Percentiles rank a stretch among this genome's conserved stretches.
Conservation (phyloP, 2,329 filamentous ascomycete species). For the Arthrinium puccinioides region DNA sequence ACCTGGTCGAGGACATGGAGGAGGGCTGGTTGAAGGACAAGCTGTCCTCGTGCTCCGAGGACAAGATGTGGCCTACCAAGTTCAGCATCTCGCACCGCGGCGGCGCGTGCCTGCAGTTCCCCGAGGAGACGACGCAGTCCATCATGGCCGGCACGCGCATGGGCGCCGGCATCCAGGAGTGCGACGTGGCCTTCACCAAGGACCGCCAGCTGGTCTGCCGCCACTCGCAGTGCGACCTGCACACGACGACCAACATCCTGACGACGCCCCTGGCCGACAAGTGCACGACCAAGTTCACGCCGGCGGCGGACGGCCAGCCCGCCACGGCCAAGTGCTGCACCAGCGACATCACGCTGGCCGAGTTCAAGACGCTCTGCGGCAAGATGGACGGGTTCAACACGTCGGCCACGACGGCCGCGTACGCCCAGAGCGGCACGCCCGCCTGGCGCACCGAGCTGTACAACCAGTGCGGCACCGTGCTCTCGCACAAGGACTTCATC, state of each 20-base stretch:
- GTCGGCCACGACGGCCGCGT: conserved; percentile 47
- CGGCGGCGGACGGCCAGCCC: conserved; percentile 37
- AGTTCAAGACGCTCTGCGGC: conserved; percentile 61
- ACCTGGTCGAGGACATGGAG: conserved; percentile 56
- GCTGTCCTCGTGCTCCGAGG: conserved; percentile 51
- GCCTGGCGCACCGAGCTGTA: conserved; percentile 60
- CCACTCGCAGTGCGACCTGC: conserved; percentile 60
- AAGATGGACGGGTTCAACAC: conserved; percentile 63
- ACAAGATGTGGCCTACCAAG: conserved; percentile 39
- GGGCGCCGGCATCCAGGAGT: conserved; percentile 61
- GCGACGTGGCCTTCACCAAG: conserved; percentile 60
- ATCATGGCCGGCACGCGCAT: conserved; percentile 57
- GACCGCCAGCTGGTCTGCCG: conserved; percentile 62
- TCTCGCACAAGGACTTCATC: conserved; percentile 57
- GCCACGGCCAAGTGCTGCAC: conserved; percentile 65
- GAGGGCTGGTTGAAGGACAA: conserved; percentile 51
- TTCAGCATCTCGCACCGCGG: conserved; percentile 59
- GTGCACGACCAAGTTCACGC: conserved; percentile 55
- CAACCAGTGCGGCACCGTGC: conserved; percentile 53
- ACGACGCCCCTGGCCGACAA: conserved; percentile 54
- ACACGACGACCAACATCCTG: conserved; percentile 63
- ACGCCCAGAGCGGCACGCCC: conserved; percentile 52
- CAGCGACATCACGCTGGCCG: conserved; percentile 59
- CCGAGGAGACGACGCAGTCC: conserved; percentile 55
- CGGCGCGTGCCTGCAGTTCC: conserved; percentile 53